Base-by-base conservation (phyloP, 1,284 basidiomycete genomes). In the Marasmius sp. region DNA sequence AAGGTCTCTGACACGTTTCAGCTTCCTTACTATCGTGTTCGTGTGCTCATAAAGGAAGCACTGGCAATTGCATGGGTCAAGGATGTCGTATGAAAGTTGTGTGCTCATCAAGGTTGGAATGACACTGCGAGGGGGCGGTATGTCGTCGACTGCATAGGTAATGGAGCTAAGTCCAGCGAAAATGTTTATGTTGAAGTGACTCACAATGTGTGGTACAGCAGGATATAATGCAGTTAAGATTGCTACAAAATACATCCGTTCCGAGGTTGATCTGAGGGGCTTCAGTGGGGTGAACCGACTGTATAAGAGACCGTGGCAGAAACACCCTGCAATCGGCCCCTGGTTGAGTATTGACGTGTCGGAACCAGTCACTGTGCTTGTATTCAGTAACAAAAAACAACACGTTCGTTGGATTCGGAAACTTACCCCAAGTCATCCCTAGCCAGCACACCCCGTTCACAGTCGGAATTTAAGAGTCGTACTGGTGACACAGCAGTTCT, bases 171-270 rank as follows among this genome's bases (percentile, higher is more conserved):
- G n/a, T 41, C 9, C 57, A 1, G 16, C 11, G 34, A 54, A 53
- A 1, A 22, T 43, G 33, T 61, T 36, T 3, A 33, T 22, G 18
- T 9, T 6, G 45, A 11, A 27, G 10, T 11, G 10, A 70, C 74
- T 67, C 66, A 84, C 85, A 69, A 67, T 88, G 87, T 2, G 78
- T 72, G 38, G 72, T 68, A 65, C 87, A 89, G 61, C 80, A 80
- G 1, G 79, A 75, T 18, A 81, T 79, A 1, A 81, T 45, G 63
- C 87, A 88, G 57, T 77, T 85, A n/a, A 79, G 61, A 59, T 79
- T 83, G 6, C 78, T 77, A 69, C 86, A 88, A 65, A 87, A 86
- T 0, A 16, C 82, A 63, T 5, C 64, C 49, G 27, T 9, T 3
- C 52, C 65, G 37, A 75, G 66, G 48, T 73, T 52, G 2, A 61